Evolutionary conservation across 2,329 filamentous ascomycete species (phyloP), one percentile per base, ranked within the genome.

Genomic region (Stromatinia cepivora): DNA sequence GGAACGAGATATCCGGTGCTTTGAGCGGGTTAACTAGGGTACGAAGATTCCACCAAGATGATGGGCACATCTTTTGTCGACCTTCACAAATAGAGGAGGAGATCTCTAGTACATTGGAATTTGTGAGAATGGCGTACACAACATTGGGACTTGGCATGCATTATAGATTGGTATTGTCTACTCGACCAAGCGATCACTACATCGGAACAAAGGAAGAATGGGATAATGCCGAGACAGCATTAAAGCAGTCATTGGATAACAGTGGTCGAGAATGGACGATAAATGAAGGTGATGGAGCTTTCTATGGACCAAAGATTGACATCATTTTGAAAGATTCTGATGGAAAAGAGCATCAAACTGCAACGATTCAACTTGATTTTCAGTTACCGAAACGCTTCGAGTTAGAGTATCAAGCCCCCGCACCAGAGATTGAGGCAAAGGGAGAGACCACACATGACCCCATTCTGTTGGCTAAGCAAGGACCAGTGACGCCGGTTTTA

Each of bases 261-360:
- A 88, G 85, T 20, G 90, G 89, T 13, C 86, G 88, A 74, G 81
- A 85, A 48, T 97, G 92, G 91, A 86, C 85, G 2, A 74, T 94
- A 69, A 94, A 93, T 72, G 86, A 90, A 75, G 92, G 92, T 15
- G 93, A 96, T 71, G 93, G 93, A 20, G 93, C 93, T 5, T 97
- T 97, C 77, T 97, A 97, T 76, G 93, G 93, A 0, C 93, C 93
- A 45, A 97, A 97, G 81, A 97, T 97, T 73, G 93, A 97, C 77
- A 91, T 97, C 57, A 88, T 96, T 52, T 80, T 97, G 58, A 87
- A 86, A 71, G 93, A 96, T 77, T 89, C 90, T 0, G 87, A 92
- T 76, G 92, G 92, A 10, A 96, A 94, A 77, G 91, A 93, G 76
- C 93, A 96, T 77, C 93, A 97, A 78, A 92, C 93, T 3, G 93